Evolutionary conservation across 2,329 filamentous ascomycete genomes (phyloP), one percentile per base, ranked within the genome.

Genomic region (Coniochaeta pulveracea): DNA sequence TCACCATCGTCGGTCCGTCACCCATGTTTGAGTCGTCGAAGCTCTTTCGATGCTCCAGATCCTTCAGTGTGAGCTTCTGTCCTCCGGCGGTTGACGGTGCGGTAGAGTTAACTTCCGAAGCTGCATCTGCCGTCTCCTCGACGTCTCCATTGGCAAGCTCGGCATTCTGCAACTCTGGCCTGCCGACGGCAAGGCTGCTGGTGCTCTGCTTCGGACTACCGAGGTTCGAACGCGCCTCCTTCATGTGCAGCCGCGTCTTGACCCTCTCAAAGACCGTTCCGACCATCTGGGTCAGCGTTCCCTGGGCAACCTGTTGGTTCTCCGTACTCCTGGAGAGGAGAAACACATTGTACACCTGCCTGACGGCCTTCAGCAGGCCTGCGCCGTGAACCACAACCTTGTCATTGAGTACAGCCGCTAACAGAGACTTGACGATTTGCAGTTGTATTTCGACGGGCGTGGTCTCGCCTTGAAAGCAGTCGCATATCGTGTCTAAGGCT

Each of bases 321-420:
- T 85, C 76, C 42, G 81, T 93, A 42, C 80, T 94, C 52, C 91
- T 86, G 44, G 89, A 96, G 33, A 96, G 75, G 39, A 98, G 69
- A 57, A 98, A 98, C 46, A 98, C 93, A 63, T 98, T 98, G 67
- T 98, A 98, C 37, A 95, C 93, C 57, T 96, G 85, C 46, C 91
- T 82, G 43, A 98, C 86, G 35, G 91, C 89, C 63, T 98, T 98
- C 43, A 98, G 69, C 40, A 98, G 69, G 42, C 91, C 93, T 23
- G 91, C 89, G 38, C 91, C 91, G 55, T 98, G 91, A 2, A 98
- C 93, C 26, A 98, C 86, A 43, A 96, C 94, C 63, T 96, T 98
- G 63, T 98, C 91, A 52, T 96, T 96, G 43, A 98, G 65, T 10
- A 98, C 91, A 10, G 93, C 93, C 10, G 91, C 88, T 38, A 98